phyloP scores from a whole-genome alignment of 148 eudicot species.

The Arbutus unedo region DNA sequence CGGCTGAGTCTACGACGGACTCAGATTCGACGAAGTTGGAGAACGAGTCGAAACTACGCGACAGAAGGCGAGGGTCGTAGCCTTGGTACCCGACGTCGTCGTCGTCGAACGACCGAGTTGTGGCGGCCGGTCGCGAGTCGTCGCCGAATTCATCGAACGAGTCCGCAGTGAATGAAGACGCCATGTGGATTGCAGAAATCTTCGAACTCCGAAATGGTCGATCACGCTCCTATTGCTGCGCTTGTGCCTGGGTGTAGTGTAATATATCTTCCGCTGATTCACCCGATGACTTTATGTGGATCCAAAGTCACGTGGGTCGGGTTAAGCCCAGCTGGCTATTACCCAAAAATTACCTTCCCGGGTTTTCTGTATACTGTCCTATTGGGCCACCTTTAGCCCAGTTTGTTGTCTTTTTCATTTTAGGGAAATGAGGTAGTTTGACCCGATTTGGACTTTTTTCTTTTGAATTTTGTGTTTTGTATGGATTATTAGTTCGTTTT shows the following conservation, averaged over 20 bases:
- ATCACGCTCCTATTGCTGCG: background rate
- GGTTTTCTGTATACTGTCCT: no score
- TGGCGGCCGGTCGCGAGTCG: conserved; percentile 23
- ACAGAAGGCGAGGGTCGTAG: conserved; percentile 20
- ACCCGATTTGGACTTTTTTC: no score
- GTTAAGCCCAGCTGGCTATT: background rate
- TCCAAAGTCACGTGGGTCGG: background rate
- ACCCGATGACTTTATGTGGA: no score
- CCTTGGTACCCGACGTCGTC: conserved; percentile 1
- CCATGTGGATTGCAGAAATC: background rate
- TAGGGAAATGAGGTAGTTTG: no score
- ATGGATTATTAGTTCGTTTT: no score
- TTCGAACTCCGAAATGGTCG: background rate
- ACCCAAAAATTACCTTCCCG: background rate
- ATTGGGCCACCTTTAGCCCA: background rate
- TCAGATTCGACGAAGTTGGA: conserved; percentile 32
- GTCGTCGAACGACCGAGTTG: conserved; percentile 30
- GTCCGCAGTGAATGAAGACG: conserved; percentile 37
- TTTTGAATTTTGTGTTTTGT: no score
- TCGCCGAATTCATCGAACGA: conserved; percentile 33
- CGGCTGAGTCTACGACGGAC: conserved; percentile 18
- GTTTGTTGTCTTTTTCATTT: background rate
- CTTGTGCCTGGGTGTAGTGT: background rate
- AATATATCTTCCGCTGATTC: no score
- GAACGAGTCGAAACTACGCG: conserved; percentile 28